These are phyloP conservation scores for Gliomastix tumulicola DNA, from an alignment of 2,329 filamentous ascomycete species.

Conservation along the genomic window DNA sequence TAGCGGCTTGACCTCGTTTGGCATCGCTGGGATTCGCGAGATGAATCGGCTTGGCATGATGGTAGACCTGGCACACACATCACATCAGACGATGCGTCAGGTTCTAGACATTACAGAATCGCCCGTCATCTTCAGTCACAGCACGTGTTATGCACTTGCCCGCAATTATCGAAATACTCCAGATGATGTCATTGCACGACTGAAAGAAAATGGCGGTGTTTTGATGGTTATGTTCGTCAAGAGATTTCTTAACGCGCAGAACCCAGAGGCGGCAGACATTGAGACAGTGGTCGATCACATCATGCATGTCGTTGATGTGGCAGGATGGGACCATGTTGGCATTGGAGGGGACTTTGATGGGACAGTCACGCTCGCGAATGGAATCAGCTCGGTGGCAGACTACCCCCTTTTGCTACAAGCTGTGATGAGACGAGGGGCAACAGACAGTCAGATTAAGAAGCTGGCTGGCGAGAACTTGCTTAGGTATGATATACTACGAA, in stretches of 20 bases:
- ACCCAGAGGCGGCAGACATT: constrained; percentile 12
- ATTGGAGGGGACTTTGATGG: constrained; percentile 9
- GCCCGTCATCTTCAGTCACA: constrained; percentile 12
- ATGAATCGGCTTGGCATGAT: constrained; percentile 20
- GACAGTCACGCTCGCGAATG: constrained; percentile 5
- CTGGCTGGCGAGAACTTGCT: constrained; percentile 10
- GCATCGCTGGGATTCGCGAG: constrained; percentile 12
- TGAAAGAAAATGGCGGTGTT: constrained; percentile 21
- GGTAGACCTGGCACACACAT: constrained; percentile 11
- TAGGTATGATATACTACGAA: no score
- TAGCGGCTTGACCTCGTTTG: constrained; percentile 9
- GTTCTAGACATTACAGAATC: constrained; percentile 7
- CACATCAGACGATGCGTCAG: constrained; percentile 8
- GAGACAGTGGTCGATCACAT: constrained; percentile 16
- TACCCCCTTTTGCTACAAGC: constrained; percentile 6
- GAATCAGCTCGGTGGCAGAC: constrained; percentile 6
- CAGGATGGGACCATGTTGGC: constrained; percentile 10
- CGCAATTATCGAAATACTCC: constrained; percentile 21
- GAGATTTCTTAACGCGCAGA: constrained; percentile 12
- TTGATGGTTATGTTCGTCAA: constrained; percentile 23
- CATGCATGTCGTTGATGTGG: constrained; percentile 5
- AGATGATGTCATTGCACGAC: constrained; percentile 19
- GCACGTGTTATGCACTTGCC: constrained; percentile 5
- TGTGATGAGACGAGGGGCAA: constrained; percentile 8
- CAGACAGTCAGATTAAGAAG: constrained; percentile 7